Evolutionary conservation across 345 rosid species (phyloP), one percentile per base, ranked within the genome.

Genomic region (Camelina hispida): DNA sequence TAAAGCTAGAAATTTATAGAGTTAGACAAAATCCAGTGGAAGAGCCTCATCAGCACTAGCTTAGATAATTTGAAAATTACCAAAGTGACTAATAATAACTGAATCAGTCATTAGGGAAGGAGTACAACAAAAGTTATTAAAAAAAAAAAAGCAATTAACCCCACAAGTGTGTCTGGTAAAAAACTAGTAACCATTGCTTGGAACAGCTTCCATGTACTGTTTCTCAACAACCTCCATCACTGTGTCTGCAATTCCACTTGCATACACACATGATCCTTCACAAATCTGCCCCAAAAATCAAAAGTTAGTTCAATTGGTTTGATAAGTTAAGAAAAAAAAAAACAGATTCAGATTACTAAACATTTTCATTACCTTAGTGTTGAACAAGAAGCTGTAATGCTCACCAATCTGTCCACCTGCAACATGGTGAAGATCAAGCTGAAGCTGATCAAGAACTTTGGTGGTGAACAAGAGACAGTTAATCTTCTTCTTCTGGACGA

Each of bases 391-490:
- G 85, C 90, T 86, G 79, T 79, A 82, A 69, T 87, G 83, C 22
- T 92, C 94, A 30, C 96, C 97, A 67, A 87, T 81, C 40, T 85
- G 93, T 52, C 96, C 96, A 30, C 97, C 93, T 2, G 89, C 96
- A 69, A 87, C 91, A 73, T 86, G 96, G 69, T 87, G 91, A 44
- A 88, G 86, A 73, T 90, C 96, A 10, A 93, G 75, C 73, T 82
- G 87, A 55, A 93, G 93, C 66, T 90, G 88, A 25, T 90, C 91
- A 20, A 93, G 96, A 37, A 85, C 85, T 83, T 78, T 88, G 55
- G 94, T 86, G 1, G 87, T 88, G 66, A 69, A 77, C 69, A 88
- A 77, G 87, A 93, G 76, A 80, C 94, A 87, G 63, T 93, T 85
- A 48, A 81, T 85, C 80, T 84, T 89, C 86, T 89, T 91, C 69